Evolutionary conservation across 257 asterid species (phyloP).

Genomic region (Ligustrum vulgare): DNA sequence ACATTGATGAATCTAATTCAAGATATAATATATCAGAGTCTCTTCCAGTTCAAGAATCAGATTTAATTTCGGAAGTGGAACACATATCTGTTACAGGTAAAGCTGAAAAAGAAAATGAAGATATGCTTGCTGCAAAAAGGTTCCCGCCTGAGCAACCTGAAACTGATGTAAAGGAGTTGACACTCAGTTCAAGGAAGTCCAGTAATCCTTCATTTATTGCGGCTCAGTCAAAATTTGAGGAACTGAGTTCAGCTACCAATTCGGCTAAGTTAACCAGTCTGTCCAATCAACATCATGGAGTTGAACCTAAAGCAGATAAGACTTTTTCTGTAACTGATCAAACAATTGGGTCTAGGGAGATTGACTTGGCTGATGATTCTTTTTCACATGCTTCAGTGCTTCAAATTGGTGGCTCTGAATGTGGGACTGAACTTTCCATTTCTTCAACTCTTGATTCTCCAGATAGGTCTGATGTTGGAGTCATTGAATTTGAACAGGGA

Average conservation of each 20-base stretch:
- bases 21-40: constrained; percentile 21
- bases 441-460: constrained; percentile 87
- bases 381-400: constrained; percentile 34
- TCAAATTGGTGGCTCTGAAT: constrained; percentile 73
- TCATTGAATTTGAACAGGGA: constrained; percentile 41
- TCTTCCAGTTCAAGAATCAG: not conserved
- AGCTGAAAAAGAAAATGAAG: constrained; percentile 36
- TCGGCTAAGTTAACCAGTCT: constrained; percentile 40
- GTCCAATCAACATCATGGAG: constrained; percentile 40
- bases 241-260: constrained; percentile 47
- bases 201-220: constrained; percentile 87
- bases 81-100: constrained; percentile 26
- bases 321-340: constrained; percentile 41
- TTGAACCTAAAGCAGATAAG: constrained; percentile 42
- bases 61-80: constrained; percentile 24
- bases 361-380: constrained; percentile 37
- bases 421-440: constrained; percentile 84
- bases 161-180: constrained; percentile 39
- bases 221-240: constrained; percentile 87
- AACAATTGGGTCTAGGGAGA: constrained; percentile 39
- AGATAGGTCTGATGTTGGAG: constrained; percentile 63
- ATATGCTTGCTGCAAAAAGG: constrained; percentile 24
- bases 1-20: constrained; percentile 30
- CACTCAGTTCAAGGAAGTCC: constrained; percentile 42
- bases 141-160: constrained; percentile 44